Evolutionary conservation across 345 rosid species (phyloP), one percentile per base, ranked within the genome.

Genomic region (Euphorbia pulcherrima): DNA sequence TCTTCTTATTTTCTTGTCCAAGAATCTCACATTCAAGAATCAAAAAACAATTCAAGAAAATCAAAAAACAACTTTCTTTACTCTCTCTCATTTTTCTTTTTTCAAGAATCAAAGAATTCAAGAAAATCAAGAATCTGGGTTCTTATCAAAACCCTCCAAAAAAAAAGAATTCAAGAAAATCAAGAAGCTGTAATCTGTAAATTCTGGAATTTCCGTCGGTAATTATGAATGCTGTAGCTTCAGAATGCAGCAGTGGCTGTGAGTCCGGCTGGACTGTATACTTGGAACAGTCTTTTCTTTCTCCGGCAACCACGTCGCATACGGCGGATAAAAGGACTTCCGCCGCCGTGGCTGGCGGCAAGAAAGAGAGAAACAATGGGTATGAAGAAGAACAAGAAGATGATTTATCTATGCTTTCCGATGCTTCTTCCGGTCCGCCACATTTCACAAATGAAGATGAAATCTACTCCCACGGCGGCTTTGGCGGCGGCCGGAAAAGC

Each of bases 251-350:
- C 26, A 88, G 91, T 71, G 97, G 89, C 20, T 90, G 99, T 64
- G 97, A 93, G 70, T 93, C 99, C 26, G 99, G 99, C n/a, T 93
- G 99, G 99, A 93, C 99, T 76, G 69, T 86, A 0, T 93, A 93
- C 83, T 79, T 93, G 18, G 97, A 90, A 63, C 95, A 90, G 6
- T 87, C 97, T 73, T 75, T 72, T 66, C 51, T 68, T 51, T 79
- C 83, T 54, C 65, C 81, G 12, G 71, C 65, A 40, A 70, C 77
- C 30, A 70, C 89, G 33, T 71, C 76, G 35, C 62, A 64, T 46
- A 48, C 69, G 65, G 72, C n/a, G 8, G 71, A 24, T 37, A 51
- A 2, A 44, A 44, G 17, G 1, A 44, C 13, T 16, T 2, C 40
- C 40, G 40, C 47, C 47, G 47, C 13, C 1, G 8, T 7, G 2